Evolutionary conservation across 768 basidiomycete species (phyloP), one percentile per base, ranked within the genome.

Genomic region (Crucibulum laeve): DNA sequence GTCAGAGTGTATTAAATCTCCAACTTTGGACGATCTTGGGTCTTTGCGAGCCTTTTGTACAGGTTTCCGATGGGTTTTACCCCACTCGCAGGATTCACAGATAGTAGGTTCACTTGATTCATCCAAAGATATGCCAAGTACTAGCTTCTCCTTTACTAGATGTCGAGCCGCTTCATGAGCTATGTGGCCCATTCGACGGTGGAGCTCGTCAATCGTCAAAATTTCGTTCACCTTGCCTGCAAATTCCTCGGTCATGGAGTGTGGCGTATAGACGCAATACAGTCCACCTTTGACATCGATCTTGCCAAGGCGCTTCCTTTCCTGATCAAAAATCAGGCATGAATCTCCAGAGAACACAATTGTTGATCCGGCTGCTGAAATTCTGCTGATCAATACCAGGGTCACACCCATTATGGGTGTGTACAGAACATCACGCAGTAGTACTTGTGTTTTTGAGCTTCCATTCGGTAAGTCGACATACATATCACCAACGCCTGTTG

Each of bases 341-440:
- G 56, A 55, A 4, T 62, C 62, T 41, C 45, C 33, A 10, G 47
- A 45, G 43, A 68, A 69, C 2, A 47, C 54, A 8, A 48, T 35
- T 1, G 50, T 18, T 24, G 53, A 60, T 2, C 68, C 64, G 4
- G 39, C 33, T 2, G 66, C 52, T 34, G 67, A 63, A 11, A 70
- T 56, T 21, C 46, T 39, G 4, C 64, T 59, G 26, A 67, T 54
- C 1, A 63, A 69, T 10, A 69, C 47, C 4, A 71, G 56, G 8
- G 63, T 70, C 44, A 65, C 67, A 2, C 63, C 59, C 5, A 68
- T 57, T 18, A 66, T 61, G 0, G 63, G 68, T 4, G 66, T 58
- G 43, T 69, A 68, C 4, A 70, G 49, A n/a, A 69, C 65, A 35
- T 67, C 52, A 2, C 50, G 60, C 14, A 71, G 53, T 4, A 44